These are phyloP conservation scores for Apiospora sp. DNA, from an alignment of 2,329 filamentous ascomycete genomes.

Conservation along the genomic window DNA sequence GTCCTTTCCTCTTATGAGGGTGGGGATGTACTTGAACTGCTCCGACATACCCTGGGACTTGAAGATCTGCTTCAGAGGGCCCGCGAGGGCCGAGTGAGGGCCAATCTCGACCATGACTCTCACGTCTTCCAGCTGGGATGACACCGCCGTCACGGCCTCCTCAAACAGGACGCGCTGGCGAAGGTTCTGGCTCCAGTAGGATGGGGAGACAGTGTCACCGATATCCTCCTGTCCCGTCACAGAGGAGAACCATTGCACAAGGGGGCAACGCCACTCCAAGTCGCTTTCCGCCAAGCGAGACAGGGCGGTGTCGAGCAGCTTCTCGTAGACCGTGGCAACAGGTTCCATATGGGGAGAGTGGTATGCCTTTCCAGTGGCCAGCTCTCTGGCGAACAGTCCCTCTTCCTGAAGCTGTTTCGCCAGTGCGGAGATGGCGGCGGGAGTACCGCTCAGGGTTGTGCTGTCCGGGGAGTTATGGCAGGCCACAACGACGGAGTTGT, in stretches of 20 bases:
- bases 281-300: neutral
- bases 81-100: conserved; percentile 39
- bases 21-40: conserved; percentile 30
- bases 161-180: conserved; percentile 36
- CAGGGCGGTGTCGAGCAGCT: neutral
- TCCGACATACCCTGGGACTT: conserved; percentile 24
- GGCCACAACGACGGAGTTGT: conserved; percentile 42
- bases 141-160: conserved; percentile 41
- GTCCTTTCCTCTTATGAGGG: conserved; percentile 32
- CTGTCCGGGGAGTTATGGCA: conserved; percentile 52
- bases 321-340: conserved; percentile 43
- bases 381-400: conserved; percentile 55
- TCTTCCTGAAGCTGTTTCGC: conserved; percentile 49
- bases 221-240: conserved; percentile 32
- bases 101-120: conserved; percentile 34
- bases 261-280: conserved; percentile 18
- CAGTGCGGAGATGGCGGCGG: conserved; percentile 49
- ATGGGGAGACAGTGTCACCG: conserved; percentile 21
- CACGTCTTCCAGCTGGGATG: conserved; percentile 36
- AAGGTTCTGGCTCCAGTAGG: conserved; percentile 40
- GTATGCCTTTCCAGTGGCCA: conserved; percentile 50
- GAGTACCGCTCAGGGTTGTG: conserved; percentile 57
- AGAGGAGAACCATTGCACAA: conserved; percentile 33
- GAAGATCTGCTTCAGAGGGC: conserved; percentile 43
- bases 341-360: conserved; percentile 51